These are phyloP conservation scores for Colletotrichum sp. DNA, from an alignment of 2,329 filamentous ascomycete species.

Conservation along the genomic window DNA sequence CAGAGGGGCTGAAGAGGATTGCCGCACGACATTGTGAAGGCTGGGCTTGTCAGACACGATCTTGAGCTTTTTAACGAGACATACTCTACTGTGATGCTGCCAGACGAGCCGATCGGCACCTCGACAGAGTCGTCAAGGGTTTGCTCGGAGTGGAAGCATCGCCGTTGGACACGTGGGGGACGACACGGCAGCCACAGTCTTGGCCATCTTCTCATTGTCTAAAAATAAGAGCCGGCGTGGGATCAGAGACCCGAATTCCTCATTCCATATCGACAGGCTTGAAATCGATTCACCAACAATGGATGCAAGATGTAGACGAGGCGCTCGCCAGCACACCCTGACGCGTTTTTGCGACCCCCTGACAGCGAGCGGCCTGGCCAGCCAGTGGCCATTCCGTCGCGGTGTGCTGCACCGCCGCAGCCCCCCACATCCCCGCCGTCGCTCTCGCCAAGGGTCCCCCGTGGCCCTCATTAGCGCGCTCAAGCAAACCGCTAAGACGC, in stretches of 20 bases:
- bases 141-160: slow-evolving; percentile 17
- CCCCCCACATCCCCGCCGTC: not conserved
- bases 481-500: not conserved
- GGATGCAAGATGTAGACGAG: not conserved
- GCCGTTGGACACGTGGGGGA: not conserved
- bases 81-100: slow-evolving; percentile 56
- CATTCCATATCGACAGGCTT: not conserved
- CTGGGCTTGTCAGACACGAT: slow-evolving; percentile 36
- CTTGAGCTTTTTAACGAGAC: slow-evolving; percentile 21
- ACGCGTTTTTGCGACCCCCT: not conserved
- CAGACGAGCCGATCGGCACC: slow-evolving; percentile 54
- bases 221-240: not conserved
- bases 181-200: slow-evolving; percentile 7
- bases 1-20: slow-evolving; percentile 46
- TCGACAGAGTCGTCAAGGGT: slow-evolving; percentile 41
- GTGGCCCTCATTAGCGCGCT: not conserved
- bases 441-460: slow-evolving; percentile 8
- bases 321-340: not conserved
- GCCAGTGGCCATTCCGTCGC: not conserved
- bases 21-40: slow-evolving; percentile 50
- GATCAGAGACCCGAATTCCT: not conserved
- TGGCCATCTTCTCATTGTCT: slow-evolving; percentile 21
- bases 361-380: not conserved
- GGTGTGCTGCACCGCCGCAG: not conserved
- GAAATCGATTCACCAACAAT: not conserved